Percentiles rank a stretch among this genome's conserved stretches.
Conservation (phyloP, 768 basidiomycete species). For the Gloeopeniophorella convolvens region DNA sequence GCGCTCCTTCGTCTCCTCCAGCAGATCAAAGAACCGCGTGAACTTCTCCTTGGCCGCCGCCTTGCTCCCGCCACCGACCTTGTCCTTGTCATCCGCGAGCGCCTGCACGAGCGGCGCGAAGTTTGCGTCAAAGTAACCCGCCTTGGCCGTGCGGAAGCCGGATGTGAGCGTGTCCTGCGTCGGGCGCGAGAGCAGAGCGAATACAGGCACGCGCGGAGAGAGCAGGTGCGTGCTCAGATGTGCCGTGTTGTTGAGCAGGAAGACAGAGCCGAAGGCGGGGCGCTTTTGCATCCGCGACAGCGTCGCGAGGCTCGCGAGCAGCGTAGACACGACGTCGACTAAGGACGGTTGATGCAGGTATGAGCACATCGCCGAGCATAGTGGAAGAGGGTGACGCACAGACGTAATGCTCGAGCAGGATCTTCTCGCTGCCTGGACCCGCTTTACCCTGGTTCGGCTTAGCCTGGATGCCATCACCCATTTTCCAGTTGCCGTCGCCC, state of each 20-base stretch:
- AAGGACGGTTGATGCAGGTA: background rate
- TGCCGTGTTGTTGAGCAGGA: slow-evolving; percentile 73
- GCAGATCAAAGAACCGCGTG: slow-evolving; percentile 70
- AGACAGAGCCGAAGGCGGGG: slow-evolving; percentile 65
- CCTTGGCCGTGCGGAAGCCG: slow-evolving; percentile 74
- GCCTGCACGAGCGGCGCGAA: slow-evolving; percentile 71
- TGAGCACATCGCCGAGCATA: background rate
- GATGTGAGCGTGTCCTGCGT: slow-evolving; percentile 59
- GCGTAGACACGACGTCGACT: slow-evolving; percentile 74
- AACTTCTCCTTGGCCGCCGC: slow-evolving; percentile 75
- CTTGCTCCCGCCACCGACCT: slow-evolving; percentile 33
- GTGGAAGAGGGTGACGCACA: slow-evolving; percentile 39
- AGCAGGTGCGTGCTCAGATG: slow-evolving; percentile 60
- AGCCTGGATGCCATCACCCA: slow-evolving; percentile 76
- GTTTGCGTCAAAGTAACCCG: slow-evolving; percentile 78
- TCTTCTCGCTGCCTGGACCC: slow-evolving; percentile 48
- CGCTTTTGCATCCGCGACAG: slow-evolving; percentile 56
- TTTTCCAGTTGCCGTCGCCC: slow-evolving; percentile 88
- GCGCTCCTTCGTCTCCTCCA: slow-evolving; percentile 75
- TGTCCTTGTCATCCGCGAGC: slow-evolving; percentile 43
- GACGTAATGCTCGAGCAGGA: slow-evolving; percentile 67
- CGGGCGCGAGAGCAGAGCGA: slow-evolving; percentile 50
- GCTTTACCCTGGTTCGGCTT: slow-evolving; percentile 35
- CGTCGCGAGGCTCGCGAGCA: slow-evolving; percentile 51
- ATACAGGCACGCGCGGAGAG: slow-evolving; percentile 41